These are phyloP conservation scores for Omphalea diandra DNA, from an alignment of 441 rosid genomes.

Conservation along the genomic window DNA sequence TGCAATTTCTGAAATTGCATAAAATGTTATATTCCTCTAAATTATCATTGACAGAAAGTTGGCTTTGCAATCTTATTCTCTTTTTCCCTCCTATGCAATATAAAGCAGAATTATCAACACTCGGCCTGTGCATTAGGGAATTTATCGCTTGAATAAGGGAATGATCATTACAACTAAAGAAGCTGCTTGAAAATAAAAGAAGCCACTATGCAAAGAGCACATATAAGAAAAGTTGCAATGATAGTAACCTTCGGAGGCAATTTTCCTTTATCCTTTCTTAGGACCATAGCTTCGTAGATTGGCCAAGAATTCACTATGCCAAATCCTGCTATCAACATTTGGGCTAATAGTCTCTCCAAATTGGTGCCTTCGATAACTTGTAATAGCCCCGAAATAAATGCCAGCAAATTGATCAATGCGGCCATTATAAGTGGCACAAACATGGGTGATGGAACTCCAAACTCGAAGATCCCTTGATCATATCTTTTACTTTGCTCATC, in stretches of 20 bases:
- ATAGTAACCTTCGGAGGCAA: slow-evolving; percentile 34
- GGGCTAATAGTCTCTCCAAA: slow-evolving; percentile 28
- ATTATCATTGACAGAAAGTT: background rate
- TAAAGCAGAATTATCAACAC: too few relatives aligned
- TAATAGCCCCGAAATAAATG: slow-evolving; percentile 33
- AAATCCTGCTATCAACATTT: slow-evolving; percentile 42
- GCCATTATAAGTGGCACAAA: slow-evolving; percentile 42
- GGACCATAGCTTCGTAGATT: slow-evolving; percentile 52
- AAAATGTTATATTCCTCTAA: background rate
- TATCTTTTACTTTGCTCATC: slow-evolving; percentile 51
- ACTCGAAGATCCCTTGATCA: slow-evolving; percentile 49
- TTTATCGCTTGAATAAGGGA: too few relatives aligned
- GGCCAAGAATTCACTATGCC: slow-evolving; percentile 50
- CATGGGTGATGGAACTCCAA: slow-evolving; percentile 53
- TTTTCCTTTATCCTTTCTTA: slow-evolving; percentile 60
- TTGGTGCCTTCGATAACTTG: background rate
- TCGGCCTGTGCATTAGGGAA: too few relatives aligned
- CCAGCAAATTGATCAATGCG: slow-evolving; percentile 47
- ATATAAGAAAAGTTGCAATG: slow-evolving; percentile 32
- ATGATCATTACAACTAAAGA: too few relatives aligned
- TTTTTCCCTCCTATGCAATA: too few relatives aligned
- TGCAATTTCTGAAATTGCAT: slow-evolving; percentile 4
- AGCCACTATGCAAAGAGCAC: slow-evolving; percentile 28
- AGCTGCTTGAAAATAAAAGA: slow-evolving; percentile 21
- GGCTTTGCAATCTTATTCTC: too few relatives aligned